A percentile compares a stretch with the other conserved stretches of the same genome.
These are phyloP conservation scores for Starmera amethionina DNA, from an alignment of 805 yeast species.

Conservation along the genomic window DNA sequence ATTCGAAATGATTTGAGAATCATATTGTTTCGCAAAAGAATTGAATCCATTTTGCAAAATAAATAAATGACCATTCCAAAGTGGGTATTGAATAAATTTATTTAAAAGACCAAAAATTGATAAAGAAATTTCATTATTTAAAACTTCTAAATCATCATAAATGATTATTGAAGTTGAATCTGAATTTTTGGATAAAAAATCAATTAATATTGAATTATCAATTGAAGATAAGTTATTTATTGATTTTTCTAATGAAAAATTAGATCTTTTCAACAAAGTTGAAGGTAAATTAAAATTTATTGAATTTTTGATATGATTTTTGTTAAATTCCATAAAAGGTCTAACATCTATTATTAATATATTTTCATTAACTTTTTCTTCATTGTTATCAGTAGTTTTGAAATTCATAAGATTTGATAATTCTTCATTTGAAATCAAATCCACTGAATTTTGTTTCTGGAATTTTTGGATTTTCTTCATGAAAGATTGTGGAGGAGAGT, in stretches of 20 bases:
- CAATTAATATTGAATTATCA: slow-evolving; percentile 35
- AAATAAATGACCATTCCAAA: slow-evolving; percentile 31
- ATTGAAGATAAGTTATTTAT: slow-evolving; percentile 46
- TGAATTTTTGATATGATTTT: slow-evolving; percentile 47
- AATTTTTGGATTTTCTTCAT: slow-evolving; percentile 11
- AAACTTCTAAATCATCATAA: slow-evolving; percentile 13
- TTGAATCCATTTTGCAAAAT: slow-evolving; percentile 34
- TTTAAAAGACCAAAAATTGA: slow-evolving; percentile 35
- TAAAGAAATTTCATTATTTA: slow-evolving; percentile 21
- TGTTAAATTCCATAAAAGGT: slow-evolving; percentile 66
- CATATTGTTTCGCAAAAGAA: slow-evolving; percentile 19
- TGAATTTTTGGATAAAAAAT: slow-evolving; percentile 20
- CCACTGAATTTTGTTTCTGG: slow-evolving; percentile 6
- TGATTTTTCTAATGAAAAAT: slow-evolving; percentile 56
- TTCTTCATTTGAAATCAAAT: slow-evolving; percentile 5
- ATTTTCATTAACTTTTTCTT: slow-evolving; percentile 1
- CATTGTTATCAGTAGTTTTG: neutral
- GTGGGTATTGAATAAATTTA: slow-evolving; percentile 32
- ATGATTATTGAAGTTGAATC: slow-evolving; percentile 7
- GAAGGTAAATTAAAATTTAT: slow-evolving; percentile 81
- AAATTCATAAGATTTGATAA: slow-evolving; percentile 1
- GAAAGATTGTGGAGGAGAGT: neutral
- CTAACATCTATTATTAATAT: slow-evolving; percentile 65
- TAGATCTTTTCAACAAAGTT: slow-evolving; percentile 70
- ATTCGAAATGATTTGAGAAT: slow-evolving; percentile 11